phyloP scores from a whole-genome alignment of 768 basidiomycete genomes.

The Tricholoma sp. region DNA sequence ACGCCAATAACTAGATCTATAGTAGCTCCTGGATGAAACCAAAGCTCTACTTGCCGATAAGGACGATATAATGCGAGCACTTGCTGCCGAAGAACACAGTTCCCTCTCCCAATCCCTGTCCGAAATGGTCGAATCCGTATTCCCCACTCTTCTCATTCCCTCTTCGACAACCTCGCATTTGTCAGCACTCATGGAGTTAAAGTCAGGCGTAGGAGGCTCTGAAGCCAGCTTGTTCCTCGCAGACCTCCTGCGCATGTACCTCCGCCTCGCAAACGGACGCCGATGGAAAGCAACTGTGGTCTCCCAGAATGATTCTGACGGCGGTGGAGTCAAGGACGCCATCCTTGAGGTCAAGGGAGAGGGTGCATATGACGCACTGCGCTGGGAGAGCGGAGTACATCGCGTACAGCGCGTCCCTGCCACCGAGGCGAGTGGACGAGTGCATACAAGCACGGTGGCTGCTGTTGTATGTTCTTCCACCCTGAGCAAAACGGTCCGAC shows the following conservation, averaged over 20 bases:
- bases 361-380: slow-evolving; percentile 72
- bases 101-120: slow-evolving; percentile 34
- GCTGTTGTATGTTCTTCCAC: slow-evolving; percentile 57
- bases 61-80: slow-evolving; percentile 67
- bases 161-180: slow-evolving; percentile 58
- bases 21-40: slow-evolving; percentile 67
- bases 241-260: slow-evolving; percentile 81
- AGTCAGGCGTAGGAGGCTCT: slow-evolving; percentile 88
- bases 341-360: slow-evolving; percentile 74
- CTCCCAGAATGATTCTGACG: slow-evolving; percentile 50
- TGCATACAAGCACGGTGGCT: slow-evolving; percentile 90
- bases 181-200: slow-evolving; percentile 84
- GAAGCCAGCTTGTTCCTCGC: slow-evolving; percentile 81
- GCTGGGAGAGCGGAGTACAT: slow-evolving; percentile 95
- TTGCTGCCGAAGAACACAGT: slow-evolving; percentile 66
- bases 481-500: no score
- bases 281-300: slow-evolving; percentile 61
- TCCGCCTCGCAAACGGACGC: slow-evolving; percentile 50
- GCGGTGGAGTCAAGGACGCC: slow-evolving; percentile 73
- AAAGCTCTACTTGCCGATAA: slow-evolving; percentile 60
- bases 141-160: slow-evolving; percentile 74
- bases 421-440: slow-evolving; percentile 82
- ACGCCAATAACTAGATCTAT: slow-evolving; percentile 10
- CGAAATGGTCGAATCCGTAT: slow-evolving; percentile 34
- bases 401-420: slow-evolving; percentile 91